Percentiles rank a stretch among this genome's conserved stretches.
These are phyloP conservation scores for Rhizomucor miehei DNA, from an alignment of 371 early-diverging fungal species.

Conservation along the genomic window DNA sequence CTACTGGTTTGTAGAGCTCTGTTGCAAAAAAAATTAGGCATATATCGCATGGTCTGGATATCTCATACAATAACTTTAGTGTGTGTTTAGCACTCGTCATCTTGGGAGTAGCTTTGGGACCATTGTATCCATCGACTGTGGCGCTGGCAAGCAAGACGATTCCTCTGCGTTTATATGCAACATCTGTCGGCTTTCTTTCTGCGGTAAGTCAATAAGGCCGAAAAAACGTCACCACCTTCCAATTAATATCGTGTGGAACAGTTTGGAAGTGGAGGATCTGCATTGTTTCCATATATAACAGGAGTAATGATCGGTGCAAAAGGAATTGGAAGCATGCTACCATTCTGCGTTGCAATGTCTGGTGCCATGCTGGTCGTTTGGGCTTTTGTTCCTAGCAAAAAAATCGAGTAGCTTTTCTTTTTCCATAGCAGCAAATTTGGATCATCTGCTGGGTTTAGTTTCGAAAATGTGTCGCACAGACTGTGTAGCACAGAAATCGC, in stretches of 20 bases:
- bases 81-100: slow-evolving; percentile 6
- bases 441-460: neutral
- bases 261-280: slow-evolving; percentile 24
- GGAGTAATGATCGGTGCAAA: slow-evolving; percentile 16
- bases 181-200: slow-evolving; percentile 17
- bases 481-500: neutral
- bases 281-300: slow-evolving; percentile 23
- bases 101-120: slow-evolving; percentile 18
- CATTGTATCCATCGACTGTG: slow-evolving; percentile 23
- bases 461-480: neutral
- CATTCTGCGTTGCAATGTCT: slow-evolving; percentile 22
- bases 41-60: no score
- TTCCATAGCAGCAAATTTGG: no score
- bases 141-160: slow-evolving; percentile 13
- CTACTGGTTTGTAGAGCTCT: slow-evolving; percentile 4
- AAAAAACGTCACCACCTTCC: neutral
- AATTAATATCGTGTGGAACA: neutral
- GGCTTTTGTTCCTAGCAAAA: slow-evolving; percentile 18
- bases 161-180: slow-evolving; percentile 16
- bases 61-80: no score
- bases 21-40: neutral
- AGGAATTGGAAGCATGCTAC: slow-evolving; percentile 21
- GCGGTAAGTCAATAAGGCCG: slow-evolving; percentile 11
- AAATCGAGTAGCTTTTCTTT: neutral
- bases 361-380: slow-evolving; percentile 14